Percentiles rank a stretch among this genome's conserved stretches.
phyloP scores from a whole-genome alignment of 805 yeast genomes.

The Pachysolen tannophilus region DNA sequence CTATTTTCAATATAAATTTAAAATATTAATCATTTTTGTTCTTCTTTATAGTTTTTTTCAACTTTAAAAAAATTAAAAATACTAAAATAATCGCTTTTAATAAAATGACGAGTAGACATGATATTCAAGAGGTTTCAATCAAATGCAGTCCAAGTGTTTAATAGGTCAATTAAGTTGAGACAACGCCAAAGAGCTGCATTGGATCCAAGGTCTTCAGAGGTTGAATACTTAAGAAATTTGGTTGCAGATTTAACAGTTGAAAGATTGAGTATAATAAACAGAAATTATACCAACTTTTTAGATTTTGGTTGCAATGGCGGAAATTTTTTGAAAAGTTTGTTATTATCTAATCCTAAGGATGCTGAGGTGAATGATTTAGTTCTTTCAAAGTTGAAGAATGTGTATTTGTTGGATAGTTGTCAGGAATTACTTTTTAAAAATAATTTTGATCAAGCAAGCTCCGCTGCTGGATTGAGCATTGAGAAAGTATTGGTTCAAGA shows the following conservation, averaged over 20 bases:
- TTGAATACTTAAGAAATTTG: conserved; percentile 69
- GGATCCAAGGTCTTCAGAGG: conserved; percentile 39
- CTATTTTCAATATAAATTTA: no score
- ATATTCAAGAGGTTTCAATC: not conserved
- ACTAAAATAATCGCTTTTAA: no score
- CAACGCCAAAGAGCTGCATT: conserved; percentile 50
- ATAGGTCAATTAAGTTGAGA: conserved; percentile 48
- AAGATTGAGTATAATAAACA: conserved; percentile 62
- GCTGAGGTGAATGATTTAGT: conserved; percentile 39
- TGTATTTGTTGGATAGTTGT: conserved; percentile 65
- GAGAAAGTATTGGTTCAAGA: conserved; percentile 46
- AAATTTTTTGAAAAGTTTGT: conserved; percentile 28
- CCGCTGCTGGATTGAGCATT: conserved; percentile 36
- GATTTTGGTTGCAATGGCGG: conserved; percentile 77
- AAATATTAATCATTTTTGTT: no score
- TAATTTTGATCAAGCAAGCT: conserved; percentile 22
- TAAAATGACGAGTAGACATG: no score
- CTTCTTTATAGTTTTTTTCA: no score
- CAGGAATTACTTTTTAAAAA: conserved; percentile 45
- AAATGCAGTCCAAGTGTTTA: conserved; percentile 40
- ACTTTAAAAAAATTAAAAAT: no score
- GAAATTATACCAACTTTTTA: conserved; percentile 50
- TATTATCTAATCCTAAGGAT: conserved; percentile 11
- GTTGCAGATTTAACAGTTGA: conserved; percentile 68
- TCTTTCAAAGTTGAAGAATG: conserved; percentile 39